phyloP scores from a whole-genome alignment of 2,329 filamentous ascomycete species.

The Fusarium torulosum region DNA sequence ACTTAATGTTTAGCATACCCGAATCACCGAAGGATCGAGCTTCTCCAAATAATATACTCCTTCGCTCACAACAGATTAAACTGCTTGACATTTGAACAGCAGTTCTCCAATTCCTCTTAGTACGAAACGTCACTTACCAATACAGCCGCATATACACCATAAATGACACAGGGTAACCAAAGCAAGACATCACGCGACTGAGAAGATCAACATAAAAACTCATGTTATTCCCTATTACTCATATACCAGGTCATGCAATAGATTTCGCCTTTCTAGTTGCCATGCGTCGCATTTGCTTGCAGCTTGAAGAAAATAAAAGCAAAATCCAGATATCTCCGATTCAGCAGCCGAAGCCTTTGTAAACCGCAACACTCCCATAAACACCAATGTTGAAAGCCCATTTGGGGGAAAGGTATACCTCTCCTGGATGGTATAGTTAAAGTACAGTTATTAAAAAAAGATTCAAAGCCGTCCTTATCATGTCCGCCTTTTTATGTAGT shows the following conservation, averaged over 20 bases:
- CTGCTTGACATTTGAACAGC: too few species aligned
- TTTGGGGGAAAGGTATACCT: slow-evolving; percentile 30
- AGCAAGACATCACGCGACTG: background rate
- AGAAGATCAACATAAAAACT: background rate
- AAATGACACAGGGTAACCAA: background rate
- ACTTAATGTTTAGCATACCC: too few species aligned
- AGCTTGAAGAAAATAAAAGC: slow-evolving; percentile 13
- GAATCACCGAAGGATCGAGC: too few species aligned
- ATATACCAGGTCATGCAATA: slow-evolving; percentile 40
- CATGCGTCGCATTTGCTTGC: slow-evolving; percentile 23
- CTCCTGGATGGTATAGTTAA: slow-evolving; percentile 43
- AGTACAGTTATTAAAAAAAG: slow-evolving; percentile 48
- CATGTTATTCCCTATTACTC: slow-evolving; percentile 37
- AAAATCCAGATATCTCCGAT: slow-evolving; percentile 42
- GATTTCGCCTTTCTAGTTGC: slow-evolving; percentile 17
- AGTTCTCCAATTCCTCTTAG: too few species aligned
- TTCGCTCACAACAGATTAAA: too few species aligned
- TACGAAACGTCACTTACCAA: too few species aligned
- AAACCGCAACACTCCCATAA: slow-evolving; percentile 44
- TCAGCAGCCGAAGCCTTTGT: slow-evolving; percentile 35
- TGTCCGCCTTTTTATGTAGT: slow-evolving; percentile 32
- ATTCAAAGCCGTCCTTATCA: slow-evolving; percentile 40
- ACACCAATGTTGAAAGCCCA: slow-evolving; percentile 44
- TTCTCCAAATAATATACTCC: too few species aligned
- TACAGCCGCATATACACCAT: too few species aligned